These are phyloP conservation scores for Hyaloperonospora arabidopsidis DNA, from an alignment of 352 stramenopile genomes.

Conservation along the genomic window DNA sequence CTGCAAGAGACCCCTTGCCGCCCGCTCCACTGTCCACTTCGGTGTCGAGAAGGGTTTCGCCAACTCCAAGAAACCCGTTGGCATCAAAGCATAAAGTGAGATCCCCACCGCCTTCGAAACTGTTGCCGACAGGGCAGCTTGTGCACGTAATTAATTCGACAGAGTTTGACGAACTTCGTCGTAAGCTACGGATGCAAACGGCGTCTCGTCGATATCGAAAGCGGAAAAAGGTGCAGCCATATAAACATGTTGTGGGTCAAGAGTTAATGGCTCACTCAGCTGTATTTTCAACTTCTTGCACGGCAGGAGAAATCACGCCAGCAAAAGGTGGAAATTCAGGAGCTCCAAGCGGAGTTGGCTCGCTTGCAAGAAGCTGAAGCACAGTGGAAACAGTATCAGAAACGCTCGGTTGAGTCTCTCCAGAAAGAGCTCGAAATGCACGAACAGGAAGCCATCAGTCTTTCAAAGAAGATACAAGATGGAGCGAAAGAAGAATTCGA, in stretches of 20 bases:
- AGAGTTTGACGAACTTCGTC: slow-evolving; percentile 26
- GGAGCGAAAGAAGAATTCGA: slow-evolving; percentile 21
- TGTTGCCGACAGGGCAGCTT: slow-evolving; percentile 13
- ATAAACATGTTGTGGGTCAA: not conserved
- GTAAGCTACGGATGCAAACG: slow-evolving; percentile 29
- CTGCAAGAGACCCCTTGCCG: not conserved
- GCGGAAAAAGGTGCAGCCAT: slow-evolving; percentile 25
- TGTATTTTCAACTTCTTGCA: not conserved
- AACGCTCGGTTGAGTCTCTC: slow-evolving; percentile 18
- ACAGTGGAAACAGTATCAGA: slow-evolving; percentile 15
- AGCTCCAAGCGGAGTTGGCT: slow-evolving; percentile 18
- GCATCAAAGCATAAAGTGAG: not conserved
- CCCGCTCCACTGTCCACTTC: not conserved
- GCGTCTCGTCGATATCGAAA: slow-evolving; percentile 30
- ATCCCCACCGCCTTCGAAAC: slow-evolving; percentile 1
- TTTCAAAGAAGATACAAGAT: slow-evolving; percentile 10
- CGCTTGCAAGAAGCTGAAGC: slow-evolving; percentile 15
- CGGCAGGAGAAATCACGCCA: slow-evolving; percentile 17
- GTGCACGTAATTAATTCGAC: slow-evolving; percentile 17
- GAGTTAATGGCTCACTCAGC: not conserved
- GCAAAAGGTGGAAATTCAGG: slow-evolving; percentile 14
- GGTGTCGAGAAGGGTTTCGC: not conserved
- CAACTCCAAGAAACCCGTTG: not conserved
- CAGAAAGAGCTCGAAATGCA: slow-evolving; percentile 16
- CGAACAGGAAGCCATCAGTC: slow-evolving; percentile 13